phyloP scores from a whole-genome alignment of 1,284 basidiomycete species.

The Tylopilus orsonianus region DNA sequence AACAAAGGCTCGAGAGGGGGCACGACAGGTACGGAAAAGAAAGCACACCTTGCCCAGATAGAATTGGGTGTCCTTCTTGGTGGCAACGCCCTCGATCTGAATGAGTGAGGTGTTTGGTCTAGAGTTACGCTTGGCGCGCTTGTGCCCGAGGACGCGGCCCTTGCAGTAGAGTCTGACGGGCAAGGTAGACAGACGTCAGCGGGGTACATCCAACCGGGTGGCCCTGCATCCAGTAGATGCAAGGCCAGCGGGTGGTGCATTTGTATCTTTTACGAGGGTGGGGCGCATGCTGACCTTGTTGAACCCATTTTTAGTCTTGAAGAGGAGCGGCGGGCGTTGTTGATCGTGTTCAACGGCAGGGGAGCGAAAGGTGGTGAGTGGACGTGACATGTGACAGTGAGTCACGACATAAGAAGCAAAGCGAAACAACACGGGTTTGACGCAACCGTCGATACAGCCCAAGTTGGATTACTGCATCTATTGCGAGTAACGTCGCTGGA shows the following conservation, averaged over 20 bases:
- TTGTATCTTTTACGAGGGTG: constrained; percentile 9
- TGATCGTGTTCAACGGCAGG: constrained; percentile 22
- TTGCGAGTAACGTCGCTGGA: constrained; percentile 22
- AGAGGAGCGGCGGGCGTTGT: constrained; percentile 37
- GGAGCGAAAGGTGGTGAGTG: constrained; percentile 4
- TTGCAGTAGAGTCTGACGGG: constrained; percentile 86
- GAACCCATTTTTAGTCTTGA: constrained; percentile 68
- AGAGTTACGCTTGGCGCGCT: constrained; percentile 96
- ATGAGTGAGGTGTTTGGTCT: constrained; percentile 94
- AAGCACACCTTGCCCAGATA: constrained; percentile 94
- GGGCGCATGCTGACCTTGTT: constrained; percentile 59
- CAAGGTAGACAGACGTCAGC: constrained; percentile 5
- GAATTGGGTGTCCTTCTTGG: constrained; percentile 93
- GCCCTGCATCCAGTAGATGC: constrained; percentile 34
- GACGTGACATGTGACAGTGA: constrained; percentile 30
- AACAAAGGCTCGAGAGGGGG: not conserved
- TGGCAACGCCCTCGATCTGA: constrained; percentile 96
- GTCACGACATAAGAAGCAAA: constrained; percentile 25
- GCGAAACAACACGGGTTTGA: too few species aligned
- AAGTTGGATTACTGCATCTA: constrained; percentile 22
- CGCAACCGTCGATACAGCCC: constrained; percentile 31
- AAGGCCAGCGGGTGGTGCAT: constrained; percentile 16
- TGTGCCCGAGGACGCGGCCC: constrained; percentile 97
- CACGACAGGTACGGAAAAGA: not conserved
- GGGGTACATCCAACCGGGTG: constrained; percentile 20